A percentile compares a stretch with the other conserved stretches of the same genome.
These are phyloP conservation scores for Mycena rebaudengoi DNA, from an alignment of 768 basidiomycete species.

Conservation along the genomic window DNA sequence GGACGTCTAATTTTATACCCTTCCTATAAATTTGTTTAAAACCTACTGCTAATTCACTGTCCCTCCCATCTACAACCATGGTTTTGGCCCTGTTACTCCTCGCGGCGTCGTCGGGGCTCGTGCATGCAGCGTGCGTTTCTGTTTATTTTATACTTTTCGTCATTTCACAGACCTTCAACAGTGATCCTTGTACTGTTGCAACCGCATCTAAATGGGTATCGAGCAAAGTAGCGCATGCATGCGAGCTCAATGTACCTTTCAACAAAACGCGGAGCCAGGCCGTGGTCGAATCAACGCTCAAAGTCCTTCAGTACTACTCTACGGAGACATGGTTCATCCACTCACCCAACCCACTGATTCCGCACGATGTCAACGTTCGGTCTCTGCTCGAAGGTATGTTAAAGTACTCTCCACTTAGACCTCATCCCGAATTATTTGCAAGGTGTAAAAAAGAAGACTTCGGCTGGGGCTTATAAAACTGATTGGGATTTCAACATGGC, in stretches of 20 bases:
- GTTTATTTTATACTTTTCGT: background rate
- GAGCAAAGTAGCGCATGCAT: slow-evolving; percentile 18
- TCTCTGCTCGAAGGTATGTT: slow-evolving; percentile 11
- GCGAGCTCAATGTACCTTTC: slow-evolving; percentile 23
- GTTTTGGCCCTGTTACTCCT: slow-evolving; percentile 4
- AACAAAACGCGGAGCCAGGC: slow-evolving; percentile 19
- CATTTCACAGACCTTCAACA: background rate
- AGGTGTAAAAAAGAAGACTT: slow-evolving; percentile 16
- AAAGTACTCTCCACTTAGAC: background rate
- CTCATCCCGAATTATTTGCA: background rate
- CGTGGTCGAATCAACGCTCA: slow-evolving; percentile 17
- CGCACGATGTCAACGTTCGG: slow-evolving; percentile 35
- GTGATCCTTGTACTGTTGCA: slow-evolving; percentile 20
- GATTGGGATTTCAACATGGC: slow-evolving; percentile 30
- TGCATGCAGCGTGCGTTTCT: background rate
- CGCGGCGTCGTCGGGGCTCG: background rate
- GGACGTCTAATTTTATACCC: too few species aligned
- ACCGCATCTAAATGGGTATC: slow-evolving; percentile 21
- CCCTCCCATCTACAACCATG: too few species aligned
- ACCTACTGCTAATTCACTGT: too few species aligned
- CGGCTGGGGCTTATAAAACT: background rate
- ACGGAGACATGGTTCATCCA: slow-evolving; percentile 22
- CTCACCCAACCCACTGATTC: slow-evolving; percentile 26
- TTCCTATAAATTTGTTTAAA: too few species aligned
- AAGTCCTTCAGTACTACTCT: slow-evolving; percentile 19